Evolutionary conservation across 1,284 basidiomycete species (phyloP), one percentile per base, ranked within the genome.

Genomic region (Heliocybe sulcata): DNA sequence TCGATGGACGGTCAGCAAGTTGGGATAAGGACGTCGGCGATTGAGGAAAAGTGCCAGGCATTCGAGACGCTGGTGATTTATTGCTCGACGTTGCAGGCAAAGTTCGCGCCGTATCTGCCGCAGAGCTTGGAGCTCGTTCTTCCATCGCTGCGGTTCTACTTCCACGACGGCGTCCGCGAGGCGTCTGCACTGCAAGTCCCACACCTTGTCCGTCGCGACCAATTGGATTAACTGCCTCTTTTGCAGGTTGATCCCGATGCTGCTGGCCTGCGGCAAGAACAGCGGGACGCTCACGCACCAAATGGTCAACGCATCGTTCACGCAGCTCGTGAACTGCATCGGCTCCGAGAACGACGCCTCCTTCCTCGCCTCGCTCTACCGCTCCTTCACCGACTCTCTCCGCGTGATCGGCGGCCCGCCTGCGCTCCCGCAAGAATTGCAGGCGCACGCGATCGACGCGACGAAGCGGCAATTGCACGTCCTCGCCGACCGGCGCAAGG

Each of bases 41-140:
- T 93, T 59, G 90, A 92, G 62, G 92, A 94, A 61, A 93, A 94
- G 67, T 89, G 90, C 55, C 85, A 90, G 62, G 90, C 91, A 1
- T 92, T 92, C 61, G 87, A 91, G 61, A 91, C 88, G 33, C 76
- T 94, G 14, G 81, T 92, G 3, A 85, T 90, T 19, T 90, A 92
- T 63, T 87, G 83, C 58, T 84, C 82, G 35, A 84, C 87, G 8
- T 77, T 93, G 8, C 79, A 81, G 0, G 73, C 77, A 1, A 75
- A 77, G 1, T 92, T 92, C 62, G 85, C 82, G 0, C 90, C 88
- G 0, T 94, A 87, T 63, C 72, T 93, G 1, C 66, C 78, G 9
- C 83, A 85, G 62, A 79, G 77, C 10, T 77, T 94, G 33, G 84
- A 89, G 64, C 76, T 92, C 19, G 80, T 85, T 2, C 68, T 94